Percentiles rank a stretch among this genome's conserved stretches.
phyloP scores from a whole-genome alignment of 495 filamentous ascomycete species.

The Viridothelium virens region DNA sequence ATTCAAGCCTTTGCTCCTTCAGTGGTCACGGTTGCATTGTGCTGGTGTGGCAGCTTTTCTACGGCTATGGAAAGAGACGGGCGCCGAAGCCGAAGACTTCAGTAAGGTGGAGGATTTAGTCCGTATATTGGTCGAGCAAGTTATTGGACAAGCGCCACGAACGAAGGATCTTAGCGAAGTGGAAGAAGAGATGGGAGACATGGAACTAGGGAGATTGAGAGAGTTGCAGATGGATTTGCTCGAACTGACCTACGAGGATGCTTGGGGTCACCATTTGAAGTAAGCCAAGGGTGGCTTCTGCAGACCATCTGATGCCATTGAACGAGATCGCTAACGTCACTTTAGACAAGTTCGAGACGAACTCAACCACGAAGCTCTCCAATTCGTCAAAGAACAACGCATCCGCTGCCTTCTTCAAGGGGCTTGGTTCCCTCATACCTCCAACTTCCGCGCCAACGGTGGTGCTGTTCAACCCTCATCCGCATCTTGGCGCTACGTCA shows the following conservation, averaged over 20 bases:
- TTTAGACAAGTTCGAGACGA: constrained; percentile 78
- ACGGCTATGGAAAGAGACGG: constrained; percentile 83
- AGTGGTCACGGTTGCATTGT: constrained; percentile 93
- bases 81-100: constrained; percentile 77
- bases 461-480: constrained; percentile 24
- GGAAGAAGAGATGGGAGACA: constrained; percentile 79
- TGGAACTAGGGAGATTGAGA: constrained; percentile 67
- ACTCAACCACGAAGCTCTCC: constrained; percentile 80
- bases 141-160: constrained; percentile 74
- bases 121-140: constrained; percentile 82
- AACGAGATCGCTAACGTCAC: constrained; percentile 16
- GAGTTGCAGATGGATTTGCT: constrained; percentile 93
- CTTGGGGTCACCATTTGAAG: constrained; percentile 79
- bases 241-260: constrained; percentile 84
- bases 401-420: constrained; percentile 86
- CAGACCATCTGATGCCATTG: neutral
- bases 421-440: constrained; percentile 72
- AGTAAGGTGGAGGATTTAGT: constrained; percentile 86
- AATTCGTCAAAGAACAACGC: constrained; percentile 94
- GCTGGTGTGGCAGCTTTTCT: constrained; percentile 84
- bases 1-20: constrained; percentile 80
- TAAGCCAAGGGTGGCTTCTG: constrained; percentile 14
- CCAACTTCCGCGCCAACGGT: constrained; percentile 29
- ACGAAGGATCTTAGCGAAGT: constrained; percentile 82
- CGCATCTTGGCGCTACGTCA: constrained; percentile 66